Percentiles rank a stretch among this genome's conserved stretches.
phyloP scores from a whole-genome alignment of 495 filamentous ascomycete species.

The Penicillium taxi region DNA sequence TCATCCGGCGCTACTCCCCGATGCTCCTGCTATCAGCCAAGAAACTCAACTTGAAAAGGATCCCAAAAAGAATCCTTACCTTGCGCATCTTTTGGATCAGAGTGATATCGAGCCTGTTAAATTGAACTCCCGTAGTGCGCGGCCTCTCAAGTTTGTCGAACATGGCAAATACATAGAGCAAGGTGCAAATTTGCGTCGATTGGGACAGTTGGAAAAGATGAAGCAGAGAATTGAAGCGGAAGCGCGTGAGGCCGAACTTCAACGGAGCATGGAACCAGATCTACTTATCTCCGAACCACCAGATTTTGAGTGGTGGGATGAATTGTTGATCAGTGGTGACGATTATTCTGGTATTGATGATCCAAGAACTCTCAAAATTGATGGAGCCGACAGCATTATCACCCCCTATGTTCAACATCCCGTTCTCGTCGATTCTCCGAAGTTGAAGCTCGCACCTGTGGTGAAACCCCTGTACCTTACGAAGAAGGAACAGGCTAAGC shows the following conservation, averaged over 20 bases:
- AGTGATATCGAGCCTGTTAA: slow-evolving; percentile 53
- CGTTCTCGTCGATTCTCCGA: slow-evolving; percentile 81
- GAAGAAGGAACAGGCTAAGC: slow-evolving; percentile 80
- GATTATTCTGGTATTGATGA: slow-evolving; percentile 63
- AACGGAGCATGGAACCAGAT: slow-evolving; percentile 84
- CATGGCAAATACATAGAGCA: slow-evolving; percentile 97
- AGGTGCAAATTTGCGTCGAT: slow-evolving; percentile 75
- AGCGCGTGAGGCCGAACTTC: slow-evolving; percentile 76
- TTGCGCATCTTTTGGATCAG: slow-evolving; percentile 62
- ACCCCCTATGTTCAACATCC: slow-evolving; percentile 89
- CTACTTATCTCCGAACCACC: slow-evolving; percentile 78
- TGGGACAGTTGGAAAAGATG: slow-evolving; percentile 85
- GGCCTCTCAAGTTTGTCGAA: slow-evolving; percentile 82
- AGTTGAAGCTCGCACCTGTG: slow-evolving; percentile 69
- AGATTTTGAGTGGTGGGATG: slow-evolving; percentile 97
- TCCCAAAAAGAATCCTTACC: slow-evolving; percentile 74
- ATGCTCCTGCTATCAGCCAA: slow-evolving; percentile 54
- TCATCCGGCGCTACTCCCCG: slow-evolving; percentile 77
- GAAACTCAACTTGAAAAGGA: slow-evolving; percentile 50
- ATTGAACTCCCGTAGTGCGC: slow-evolving; percentile 58
- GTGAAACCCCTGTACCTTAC: slow-evolving; percentile 93
- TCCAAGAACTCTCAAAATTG: slow-evolving; percentile 61
- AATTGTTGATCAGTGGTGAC: slow-evolving; percentile 65
- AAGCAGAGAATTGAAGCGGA: slow-evolving; percentile 84
- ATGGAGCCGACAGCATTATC: slow-evolving; percentile 72